phyloP scores from a whole-genome alignment of 768 basidiomycete genomes.

The Panellus pusillus region DNA sequence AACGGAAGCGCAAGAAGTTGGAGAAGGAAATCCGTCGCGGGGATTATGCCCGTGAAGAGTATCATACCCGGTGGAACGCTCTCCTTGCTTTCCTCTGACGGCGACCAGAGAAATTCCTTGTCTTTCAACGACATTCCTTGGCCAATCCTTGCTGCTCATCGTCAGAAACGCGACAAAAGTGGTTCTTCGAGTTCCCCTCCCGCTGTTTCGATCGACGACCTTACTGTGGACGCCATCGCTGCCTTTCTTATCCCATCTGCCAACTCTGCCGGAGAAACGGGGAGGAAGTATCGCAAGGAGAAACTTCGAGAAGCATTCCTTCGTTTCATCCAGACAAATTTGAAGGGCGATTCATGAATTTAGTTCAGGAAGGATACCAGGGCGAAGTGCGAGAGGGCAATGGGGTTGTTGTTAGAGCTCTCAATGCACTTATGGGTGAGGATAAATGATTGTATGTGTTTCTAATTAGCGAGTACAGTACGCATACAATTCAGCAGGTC shows the following conservation, averaged over 20 bases:
- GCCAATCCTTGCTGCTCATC: conserved; percentile 52
- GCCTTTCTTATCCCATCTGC: conserved; percentile 51
- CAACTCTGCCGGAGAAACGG: conserved; percentile 24
- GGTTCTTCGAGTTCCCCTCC: conserved; percentile 10
- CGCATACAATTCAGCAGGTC: conserved; percentile 11
- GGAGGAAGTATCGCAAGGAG: conserved; percentile 55
- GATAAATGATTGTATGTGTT: conserved; percentile 6
- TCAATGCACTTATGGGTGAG: conserved; percentile 56
- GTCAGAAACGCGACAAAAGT: conserved; percentile 21
- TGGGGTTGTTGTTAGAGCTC: conserved; percentile 58
- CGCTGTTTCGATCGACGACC: conserved; percentile 41
- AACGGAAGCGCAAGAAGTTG: conserved; percentile 47
- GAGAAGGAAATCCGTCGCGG: conserved; percentile 45
- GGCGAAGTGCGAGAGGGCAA: conserved; percentile 58
- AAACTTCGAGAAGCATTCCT: conserved; percentile 66
- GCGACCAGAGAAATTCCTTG: conserved; percentile 30
- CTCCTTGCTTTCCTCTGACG: conserved; percentile 36
- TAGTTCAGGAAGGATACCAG: conserved; percentile 46
- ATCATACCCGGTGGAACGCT: conserved; percentile 58
- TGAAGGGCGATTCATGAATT: conserved; percentile 66
- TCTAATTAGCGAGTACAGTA: conserved; percentile 14
- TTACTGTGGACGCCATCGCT: conserved; percentile 56
- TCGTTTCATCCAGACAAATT: conserved; percentile 85
- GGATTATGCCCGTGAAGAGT: conserved; percentile 49
- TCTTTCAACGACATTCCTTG: conserved; percentile 68